Conservation (phyloP, 176 grass and related monocot genomes). For the Zea luxurians region DNA sequence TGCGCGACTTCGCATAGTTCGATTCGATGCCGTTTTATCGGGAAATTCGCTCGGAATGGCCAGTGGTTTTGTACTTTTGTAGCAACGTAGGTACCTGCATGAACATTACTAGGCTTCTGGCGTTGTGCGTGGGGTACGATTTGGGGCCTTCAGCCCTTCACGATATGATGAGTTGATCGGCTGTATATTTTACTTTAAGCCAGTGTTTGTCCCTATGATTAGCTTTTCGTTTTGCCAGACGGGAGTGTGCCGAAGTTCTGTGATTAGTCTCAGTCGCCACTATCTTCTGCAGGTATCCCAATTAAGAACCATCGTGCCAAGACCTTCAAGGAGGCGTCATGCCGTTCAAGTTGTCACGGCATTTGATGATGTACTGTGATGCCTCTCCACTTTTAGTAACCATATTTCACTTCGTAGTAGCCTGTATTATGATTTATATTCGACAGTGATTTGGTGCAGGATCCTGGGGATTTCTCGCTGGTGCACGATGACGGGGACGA, state of each 20-base stretch:
- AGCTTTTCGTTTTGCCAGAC: neutral
- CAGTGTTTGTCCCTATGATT: neutral
- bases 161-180: neutral
- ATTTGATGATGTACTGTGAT: slow-evolving; percentile 37
- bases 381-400: slow-evolving; percentile 3
- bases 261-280: neutral
- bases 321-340: neutral
- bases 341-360: slow-evolving; percentile 3
- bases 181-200: neutral
- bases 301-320: neutral
- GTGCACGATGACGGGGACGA: slow-evolving; percentile 28
- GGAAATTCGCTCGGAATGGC: neutral
- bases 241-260: neutral
- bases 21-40: slow-evolving; percentile 20
- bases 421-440: slow-evolving; percentile 2
- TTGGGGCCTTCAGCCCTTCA: neutral
- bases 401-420: neutral
- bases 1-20: neutral
- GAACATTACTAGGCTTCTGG: neutral
- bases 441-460: slow-evolving; percentile 36
- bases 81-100: neutral
- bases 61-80: neutral
- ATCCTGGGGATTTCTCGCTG: slow-evolving; percentile 39
- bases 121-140: neutral
- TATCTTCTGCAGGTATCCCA: slow-evolving; percentile 27